Base-by-base conservation (phyloP, 768 basidiomycete species). In the Boletellus emodensis region DNA sequence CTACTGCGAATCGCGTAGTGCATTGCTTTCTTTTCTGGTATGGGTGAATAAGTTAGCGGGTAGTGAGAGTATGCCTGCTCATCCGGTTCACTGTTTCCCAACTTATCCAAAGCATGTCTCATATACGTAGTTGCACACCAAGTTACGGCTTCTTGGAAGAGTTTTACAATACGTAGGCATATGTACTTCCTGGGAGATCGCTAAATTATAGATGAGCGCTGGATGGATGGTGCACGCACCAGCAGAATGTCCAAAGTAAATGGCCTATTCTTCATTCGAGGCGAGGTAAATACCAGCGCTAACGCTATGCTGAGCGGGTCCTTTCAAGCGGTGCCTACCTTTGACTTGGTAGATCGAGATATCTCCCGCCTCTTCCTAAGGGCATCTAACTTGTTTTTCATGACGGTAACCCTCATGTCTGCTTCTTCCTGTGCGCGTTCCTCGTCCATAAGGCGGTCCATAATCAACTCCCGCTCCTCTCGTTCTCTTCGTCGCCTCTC, bases 341-440 rank as follows among this genome's bases (percentile, higher is more conserved):
- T 60, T 48, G 47, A 40, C 39, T 55, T 62, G 32, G 53, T 39
- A 5, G 55, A 51, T 20, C 58, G 58, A 46, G 66, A 67, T 6
- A 66, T 71, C 45, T 73, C 72, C 40, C 80, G 70, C 57, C 67
- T 75, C 60, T 67, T 67, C 62, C 73, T 74, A 48, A 91, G 65
- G 10, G 79, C 75, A 48, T 84, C 86, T 32, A 92, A 60, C 58
- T 76, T 77, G 40, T 70, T 79, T 69, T 85, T 90, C 70, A 92
- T 75, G 38, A 76, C 57, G 9, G 64, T 63, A 10, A 90, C 89
- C 46, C 81, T 82, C 71, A 82, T 82, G 63, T 93, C 90, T 6
- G 89, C 90, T 63, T 92, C 90, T 63, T 93, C 90, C 71, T 93
- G 90, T 30, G 84, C 85, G 48, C 83, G 77, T 65, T 93, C 90